Base-by-base conservation (phyloP, 495 filamentous ascomycete genomes). In the Tetracladium setigerum region DNA sequence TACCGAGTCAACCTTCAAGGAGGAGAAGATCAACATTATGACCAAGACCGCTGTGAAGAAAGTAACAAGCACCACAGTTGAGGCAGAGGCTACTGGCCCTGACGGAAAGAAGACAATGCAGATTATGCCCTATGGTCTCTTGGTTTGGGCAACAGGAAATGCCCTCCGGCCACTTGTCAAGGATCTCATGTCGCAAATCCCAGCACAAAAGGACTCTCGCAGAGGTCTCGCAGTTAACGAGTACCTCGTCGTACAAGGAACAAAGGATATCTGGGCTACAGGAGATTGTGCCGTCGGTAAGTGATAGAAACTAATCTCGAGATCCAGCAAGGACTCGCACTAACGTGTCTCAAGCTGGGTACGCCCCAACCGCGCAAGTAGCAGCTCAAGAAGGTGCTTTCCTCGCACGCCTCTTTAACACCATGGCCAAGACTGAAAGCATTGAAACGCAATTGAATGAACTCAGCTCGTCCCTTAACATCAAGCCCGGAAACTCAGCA, bases 41-140 rank as follows among this genome's bases (percentile, higher is more conserved):
- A 94, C 92, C 50, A 99, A 99, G 80, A 99, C 92, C 40, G 90
- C 95, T 83, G 92, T 99, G 62, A 97, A 96, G 73, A 87, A 85
- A 50, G 92, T 99, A 44, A 95, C 87, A 18, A 87, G 95, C 60
- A 95, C 87, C 72, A 82, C 81, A 63, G 94, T 99, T 60, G 86
- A 95, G 69, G 92, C 89, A 54, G 87, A 95, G 68, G 76, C 82
- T 34, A 83, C 80, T 52, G 79, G 81, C 35, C 85, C 90, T n/a
- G 86, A 94, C 55, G 94, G 94, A 57, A 77, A 79, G 60, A 95
- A 95, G 74, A 71, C 80, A 41, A 61, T 77, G 33, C 77, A 95
- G 63, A 75, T 77, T 27, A 84, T 97, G 59, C 92, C 94, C 39
- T 99, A 94, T 67, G 92, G 92, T 58, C 82, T 96, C 38, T 79